Evolutionary conservation across 331 rosid species (phyloP), one percentile per base, ranked within the genome.

Genomic region (Dryas integrifolia): DNA sequence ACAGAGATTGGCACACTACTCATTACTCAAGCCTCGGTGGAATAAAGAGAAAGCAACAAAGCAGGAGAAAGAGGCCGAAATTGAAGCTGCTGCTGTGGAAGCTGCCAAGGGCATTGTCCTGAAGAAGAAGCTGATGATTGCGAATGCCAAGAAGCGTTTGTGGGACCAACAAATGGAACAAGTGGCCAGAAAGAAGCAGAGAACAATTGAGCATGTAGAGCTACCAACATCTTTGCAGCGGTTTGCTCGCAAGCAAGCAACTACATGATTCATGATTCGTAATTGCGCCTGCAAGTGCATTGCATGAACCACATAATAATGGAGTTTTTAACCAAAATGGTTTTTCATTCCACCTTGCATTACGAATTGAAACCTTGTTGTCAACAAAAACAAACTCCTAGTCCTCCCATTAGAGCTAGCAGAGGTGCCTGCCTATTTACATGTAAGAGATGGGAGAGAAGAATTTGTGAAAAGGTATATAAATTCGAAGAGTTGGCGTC

Each of bases 141-240:
- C 74, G n/a, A 85, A 47, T 70, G 92, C 85, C 56, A 94, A 88
- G 84, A 89, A 92, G 72, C 96, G 92, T 64, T 91, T 76, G 86
- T 50, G 88, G 79, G 91, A 91, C 64, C 81, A 87, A 58, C 84
- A 88, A 21, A 77, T 74, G 57, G 85, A 85, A 67, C 70, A 72
- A 61, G n/a, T 67, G 9, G 69, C 87, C 15, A 75, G 72, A 55
- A 94, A 94, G 91, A 88, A 85, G 83, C 90, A 80, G 74, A 94
- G 68, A 81, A 40, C 57, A 46, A 35, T 70, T 3, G 90, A 84
- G 79, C 88, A 79, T 50, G 84, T 61, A 45, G 80, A 77, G 46
- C 85, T 91, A 16, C 97, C 98, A 21, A 79, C 86, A 71, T 81
- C 97, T 24, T 74, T 91, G 81, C 90, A 84, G 76, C 85, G 98